Conservation (phyloP, 768 basidiomycete species). For the Trametes elegans region DNA sequence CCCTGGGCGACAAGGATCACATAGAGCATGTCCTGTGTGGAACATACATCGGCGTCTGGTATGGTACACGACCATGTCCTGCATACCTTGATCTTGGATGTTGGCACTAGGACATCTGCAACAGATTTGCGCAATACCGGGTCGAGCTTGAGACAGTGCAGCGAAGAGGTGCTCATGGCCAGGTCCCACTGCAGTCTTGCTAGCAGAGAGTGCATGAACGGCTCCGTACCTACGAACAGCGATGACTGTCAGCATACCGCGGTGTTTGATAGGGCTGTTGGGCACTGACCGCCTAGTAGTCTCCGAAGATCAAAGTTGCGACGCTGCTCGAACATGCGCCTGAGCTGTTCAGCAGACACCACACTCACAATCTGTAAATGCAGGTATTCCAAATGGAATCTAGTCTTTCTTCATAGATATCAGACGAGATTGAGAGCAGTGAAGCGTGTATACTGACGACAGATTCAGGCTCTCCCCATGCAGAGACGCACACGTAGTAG, state of each 20-base stretch:
- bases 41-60: no score
- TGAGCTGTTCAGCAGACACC: conserved; percentile 81
- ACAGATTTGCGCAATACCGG: conserved; percentile 63
- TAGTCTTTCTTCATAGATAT: conserved; percentile 72
- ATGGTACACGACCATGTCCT: no score
- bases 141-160: conserved; percentile 80
- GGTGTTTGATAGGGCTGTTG: not conserved
- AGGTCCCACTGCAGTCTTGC: conserved; percentile 73
- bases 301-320: conserved; percentile 90
- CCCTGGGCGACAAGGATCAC: conserved; percentile 79
- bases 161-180: conserved; percentile 75
- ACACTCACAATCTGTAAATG: conserved; percentile 92
- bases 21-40: conserved; percentile 80
- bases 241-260: not conserved
- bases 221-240: conserved; percentile 65
- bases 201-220: conserved; percentile 73
- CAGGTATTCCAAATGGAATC: conserved; percentile 92
- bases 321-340: conserved; percentile 81
- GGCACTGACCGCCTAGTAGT: conserved; percentile 55
- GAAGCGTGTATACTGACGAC: conserved; percentile 53
- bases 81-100: conserved; percentile 73
- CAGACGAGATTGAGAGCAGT: conserved; percentile 17
- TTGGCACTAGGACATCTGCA: conserved; percentile 81
- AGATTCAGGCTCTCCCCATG: conserved; percentile 95
- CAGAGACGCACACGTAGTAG: conserved; percentile 88